Evolutionary conservation across 192 early-diverging fungal species (phyloP).

Genomic region (Podila horticola): DNA sequence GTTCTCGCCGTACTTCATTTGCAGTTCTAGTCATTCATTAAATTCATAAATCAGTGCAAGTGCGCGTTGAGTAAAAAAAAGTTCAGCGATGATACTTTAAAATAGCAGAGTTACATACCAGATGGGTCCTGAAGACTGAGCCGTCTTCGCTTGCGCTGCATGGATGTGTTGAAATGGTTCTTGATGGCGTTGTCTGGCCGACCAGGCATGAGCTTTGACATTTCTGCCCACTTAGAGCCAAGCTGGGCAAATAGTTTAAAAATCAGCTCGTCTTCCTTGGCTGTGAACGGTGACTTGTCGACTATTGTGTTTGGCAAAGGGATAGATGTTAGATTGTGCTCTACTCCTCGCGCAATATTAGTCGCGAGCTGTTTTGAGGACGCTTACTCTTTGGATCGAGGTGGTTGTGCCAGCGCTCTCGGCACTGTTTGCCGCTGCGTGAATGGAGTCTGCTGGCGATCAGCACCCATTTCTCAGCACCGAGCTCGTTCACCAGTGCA

Average conservation of each 20-base stretch:
- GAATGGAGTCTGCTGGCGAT: conserved; percentile 44
- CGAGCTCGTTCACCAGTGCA: conserved; percentile 36
- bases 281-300: conserved; percentile 48
- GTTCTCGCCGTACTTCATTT: conserved; percentile 26
- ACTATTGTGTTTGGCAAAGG: conserved; percentile 6
- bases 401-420: conserved; percentile 51
- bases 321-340: neutral
- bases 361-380: neutral
- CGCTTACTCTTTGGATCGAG: conserved; percentile 49
- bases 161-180: conserved; percentile 52
- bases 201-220: conserved; percentile 50
- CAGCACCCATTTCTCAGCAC: conserved; percentile 48
- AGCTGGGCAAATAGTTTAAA: conserved; percentile 43
- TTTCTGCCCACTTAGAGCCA: conserved; percentile 51
- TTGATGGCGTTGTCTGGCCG: conserved; percentile 50
- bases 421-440: conserved; percentile 47
- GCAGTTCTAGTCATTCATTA: conserved; percentile 16
- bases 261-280: conserved; percentile 44
- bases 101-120: conserved; percentile 8
- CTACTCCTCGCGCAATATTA: neutral
- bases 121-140: conserved; percentile 43
- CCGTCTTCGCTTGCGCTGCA: conserved; percentile 49
- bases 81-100: neutral
- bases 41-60: too few species aligned
- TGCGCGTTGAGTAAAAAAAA: neutral